Evolutionary conservation across 495 filamentous ascomycete genomes (phyloP).

Genomic region (Chaetomium fimeti): DNA sequence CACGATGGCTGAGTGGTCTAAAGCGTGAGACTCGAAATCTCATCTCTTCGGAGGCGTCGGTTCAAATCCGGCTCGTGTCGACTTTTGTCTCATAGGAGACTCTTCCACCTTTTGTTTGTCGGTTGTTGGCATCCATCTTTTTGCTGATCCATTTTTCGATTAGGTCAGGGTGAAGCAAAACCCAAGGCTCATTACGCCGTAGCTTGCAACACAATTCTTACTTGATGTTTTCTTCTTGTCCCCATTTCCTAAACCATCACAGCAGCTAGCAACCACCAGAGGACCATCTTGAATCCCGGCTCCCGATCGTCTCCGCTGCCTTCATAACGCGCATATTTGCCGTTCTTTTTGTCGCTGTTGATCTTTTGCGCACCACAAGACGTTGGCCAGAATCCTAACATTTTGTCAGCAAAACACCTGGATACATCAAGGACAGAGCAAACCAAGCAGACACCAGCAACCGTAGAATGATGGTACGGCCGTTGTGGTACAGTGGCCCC

Average conservation of each 20-base stretch:
- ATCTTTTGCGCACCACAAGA: slow-evolving; percentile 66
- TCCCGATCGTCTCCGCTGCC: slow-evolving; percentile 66
- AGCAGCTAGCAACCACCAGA: slow-evolving; percentile 49
- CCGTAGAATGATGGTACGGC: slow-evolving; percentile 60
- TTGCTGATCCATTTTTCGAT: too few species aligned
- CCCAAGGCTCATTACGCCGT: too few species aligned
- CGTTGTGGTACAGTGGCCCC: slow-evolving; percentile 48
- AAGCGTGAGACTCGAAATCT: slow-evolving; percentile 26
- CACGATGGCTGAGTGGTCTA: slow-evolving; percentile 27
- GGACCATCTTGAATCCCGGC: slow-evolving; percentile 61
- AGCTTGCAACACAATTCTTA: too few species aligned
- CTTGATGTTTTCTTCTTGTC: neutral
- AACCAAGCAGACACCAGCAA: slow-evolving; percentile 63
- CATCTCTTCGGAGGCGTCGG: slow-evolving; percentile 27
- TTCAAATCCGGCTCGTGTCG: slow-evolving; percentile 27
- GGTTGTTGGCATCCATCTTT: too few species aligned
- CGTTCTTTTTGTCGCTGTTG: slow-evolving; percentile 61
- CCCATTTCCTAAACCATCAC: neutral
- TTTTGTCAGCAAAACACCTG: slow-evolving; percentile 22
- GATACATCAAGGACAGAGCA: slow-evolving; percentile 26
- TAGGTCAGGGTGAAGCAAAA: too few species aligned
- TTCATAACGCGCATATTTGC: slow-evolving; percentile 59
- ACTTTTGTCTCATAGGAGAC: slow-evolving; percentile 2
- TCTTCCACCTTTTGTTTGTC: too few species aligned
- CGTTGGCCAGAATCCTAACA: slow-evolving; percentile 58